phyloP scores from a whole-genome alignment of 257 asterid species.

The Jacaranda mimosifolia region DNA sequence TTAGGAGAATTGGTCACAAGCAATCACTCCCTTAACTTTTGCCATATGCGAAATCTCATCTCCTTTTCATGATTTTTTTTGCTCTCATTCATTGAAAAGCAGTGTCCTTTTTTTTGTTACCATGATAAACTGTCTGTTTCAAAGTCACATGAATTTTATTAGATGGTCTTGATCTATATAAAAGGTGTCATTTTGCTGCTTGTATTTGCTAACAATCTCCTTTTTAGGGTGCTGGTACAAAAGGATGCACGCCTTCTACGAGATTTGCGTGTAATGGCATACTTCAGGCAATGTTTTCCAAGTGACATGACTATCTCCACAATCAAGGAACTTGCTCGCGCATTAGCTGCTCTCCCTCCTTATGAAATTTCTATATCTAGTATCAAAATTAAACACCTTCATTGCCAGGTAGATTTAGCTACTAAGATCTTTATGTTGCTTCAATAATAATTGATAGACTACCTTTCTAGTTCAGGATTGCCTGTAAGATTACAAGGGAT shows the following conservation, averaged over 20 bases:
- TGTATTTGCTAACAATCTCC: constrained; percentile 31
- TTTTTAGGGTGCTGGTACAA: constrained; percentile 64
- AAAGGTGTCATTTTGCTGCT: constrained; percentile 17
- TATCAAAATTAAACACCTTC: constrained; percentile 76
- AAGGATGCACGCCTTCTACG: constrained; percentile 74
- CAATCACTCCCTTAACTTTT: background rate
- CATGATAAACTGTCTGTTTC: background rate
- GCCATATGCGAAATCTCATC: background rate
- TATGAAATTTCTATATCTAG: constrained; percentile 72
- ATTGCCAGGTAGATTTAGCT: constrained; percentile 73
- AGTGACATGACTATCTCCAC: constrained; percentile 61
- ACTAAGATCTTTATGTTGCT: constrained; percentile 16
- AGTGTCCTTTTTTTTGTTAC: constrained; percentile 5
- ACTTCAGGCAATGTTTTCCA: constrained; percentile 92
- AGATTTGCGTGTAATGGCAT: constrained; percentile 80
- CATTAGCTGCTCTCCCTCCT: constrained; percentile 84
- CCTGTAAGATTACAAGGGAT: background rate
- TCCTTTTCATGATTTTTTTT: background rate
- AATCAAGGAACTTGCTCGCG: constrained; percentile 83
- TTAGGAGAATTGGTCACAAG: too few relatives aligned
- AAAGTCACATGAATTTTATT: background rate
- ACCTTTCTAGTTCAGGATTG: constrained; percentile 18
- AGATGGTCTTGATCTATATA: constrained; percentile 5
- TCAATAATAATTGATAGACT: constrained; percentile 7
- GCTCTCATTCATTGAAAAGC: background rate